Percentiles rank a stretch among this genome's conserved stretches.
phyloP scores from a whole-genome alignment of 2,329 filamentous ascomycete genomes.

The Nigrospora sphaerica region DNA sequence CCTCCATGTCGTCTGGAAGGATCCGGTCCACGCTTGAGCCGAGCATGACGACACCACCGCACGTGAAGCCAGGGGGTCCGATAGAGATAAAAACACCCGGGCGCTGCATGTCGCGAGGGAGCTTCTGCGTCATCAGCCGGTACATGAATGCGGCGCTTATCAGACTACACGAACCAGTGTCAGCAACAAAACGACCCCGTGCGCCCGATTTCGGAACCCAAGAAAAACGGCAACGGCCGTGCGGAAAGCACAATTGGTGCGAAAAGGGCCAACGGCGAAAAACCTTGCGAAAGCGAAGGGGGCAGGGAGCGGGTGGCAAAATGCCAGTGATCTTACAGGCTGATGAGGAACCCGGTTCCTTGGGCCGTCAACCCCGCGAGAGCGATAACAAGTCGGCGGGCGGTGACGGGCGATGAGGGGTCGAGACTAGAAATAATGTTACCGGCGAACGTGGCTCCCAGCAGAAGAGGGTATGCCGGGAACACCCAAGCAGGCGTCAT shows the following conservation, averaged over 20 bases:
- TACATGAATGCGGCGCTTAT: slow-evolving; percentile 71
- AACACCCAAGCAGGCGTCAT: slow-evolving; percentile 92
- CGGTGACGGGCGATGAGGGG: slow-evolving; percentile 13
- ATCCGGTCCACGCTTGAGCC: slow-evolving; percentile 35
- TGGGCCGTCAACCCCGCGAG: slow-evolving; percentile 43
- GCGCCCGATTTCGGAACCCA: too few relatives aligned
- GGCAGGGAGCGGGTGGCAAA: too few relatives aligned
- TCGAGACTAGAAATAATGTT: slow-evolving; percentile 40
- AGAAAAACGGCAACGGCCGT: too few relatives aligned
- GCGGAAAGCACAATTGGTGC: too few relatives aligned
- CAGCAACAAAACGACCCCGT: too few relatives aligned
- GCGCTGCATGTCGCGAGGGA: slow-evolving; percentile 67
- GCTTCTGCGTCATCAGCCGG: slow-evolving; percentile 80
- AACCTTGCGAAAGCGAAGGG: too few relatives aligned
- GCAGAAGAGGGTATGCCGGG: slow-evolving; percentile 72
- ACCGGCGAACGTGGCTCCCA: slow-evolving; percentile 67
- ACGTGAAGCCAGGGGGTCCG: slow-evolving; percentile 60
- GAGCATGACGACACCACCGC: slow-evolving; percentile 38
- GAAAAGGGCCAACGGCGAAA: too few relatives aligned
- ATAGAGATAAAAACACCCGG: slow-evolving; percentile 82
- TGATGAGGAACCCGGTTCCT: slow-evolving; percentile 42
- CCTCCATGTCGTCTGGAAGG: slow-evolving; percentile 35
- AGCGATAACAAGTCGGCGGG: slow-evolving; percentile 38
- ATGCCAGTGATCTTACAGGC: too few relatives aligned
- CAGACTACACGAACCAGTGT: too few relatives aligned